A percentile compares a stretch with the other conserved stretches of the same genome.
Conservation (phyloP, 306 rosid species). For the Gastrolobium bilobum region DNA sequence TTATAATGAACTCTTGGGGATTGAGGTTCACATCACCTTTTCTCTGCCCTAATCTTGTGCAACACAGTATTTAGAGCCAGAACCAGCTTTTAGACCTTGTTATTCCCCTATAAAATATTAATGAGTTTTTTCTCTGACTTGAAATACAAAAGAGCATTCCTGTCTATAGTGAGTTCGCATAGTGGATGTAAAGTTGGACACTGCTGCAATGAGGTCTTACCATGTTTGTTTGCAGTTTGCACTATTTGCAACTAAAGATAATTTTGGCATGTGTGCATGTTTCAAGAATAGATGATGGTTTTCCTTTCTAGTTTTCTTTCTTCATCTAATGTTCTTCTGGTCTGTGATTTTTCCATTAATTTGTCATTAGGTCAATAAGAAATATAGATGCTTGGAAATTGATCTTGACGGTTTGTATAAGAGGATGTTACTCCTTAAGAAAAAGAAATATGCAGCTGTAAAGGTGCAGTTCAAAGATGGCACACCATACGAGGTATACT, state of each 20-base stretch:
- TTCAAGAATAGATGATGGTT: slow-evolving; percentile 18
- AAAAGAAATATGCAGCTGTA: slow-evolving; percentile 96
- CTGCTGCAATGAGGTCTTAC: slow-evolving; percentile 30
- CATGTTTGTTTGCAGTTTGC: slow-evolving; percentile 35
- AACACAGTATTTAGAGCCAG: slow-evolving; percentile 15
- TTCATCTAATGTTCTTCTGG: slow-evolving; percentile 6
- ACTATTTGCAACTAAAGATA: slow-evolving; percentile 20
- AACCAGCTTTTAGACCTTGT: slow-evolving; percentile 23
- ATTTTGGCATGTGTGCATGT: slow-evolving; percentile 26
- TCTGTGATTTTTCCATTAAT: slow-evolving; percentile 45
- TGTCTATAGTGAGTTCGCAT: slow-evolving; percentile 6
- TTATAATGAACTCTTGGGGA: slow-evolving; percentile 14
- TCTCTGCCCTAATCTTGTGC: slow-evolving; percentile 36
- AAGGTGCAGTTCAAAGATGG: slow-evolving; percentile 82
- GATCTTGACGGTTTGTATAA: slow-evolving; percentile 96
- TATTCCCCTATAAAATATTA: slow-evolving; percentile 1
- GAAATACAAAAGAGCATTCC: slow-evolving; percentile 33
- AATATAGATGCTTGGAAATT: slow-evolving; percentile 89
- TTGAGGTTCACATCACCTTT: slow-evolving; percentile 32
- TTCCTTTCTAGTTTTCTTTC: slow-evolving; percentile 35
- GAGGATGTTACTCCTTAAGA: slow-evolving; percentile 98
- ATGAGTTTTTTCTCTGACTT: slow-evolving; percentile 1
- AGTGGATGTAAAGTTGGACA: slow-evolving; percentile 10
- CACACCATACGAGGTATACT: slow-evolving; percentile 77
- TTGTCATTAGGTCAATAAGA: slow-evolving; percentile 86